Percentiles rank a stretch among this genome's conserved stretches.
phyloP scores from a whole-genome alignment of 2,329 filamentous ascomycete species.

The Arthrobotrys sinensis region DNA sequence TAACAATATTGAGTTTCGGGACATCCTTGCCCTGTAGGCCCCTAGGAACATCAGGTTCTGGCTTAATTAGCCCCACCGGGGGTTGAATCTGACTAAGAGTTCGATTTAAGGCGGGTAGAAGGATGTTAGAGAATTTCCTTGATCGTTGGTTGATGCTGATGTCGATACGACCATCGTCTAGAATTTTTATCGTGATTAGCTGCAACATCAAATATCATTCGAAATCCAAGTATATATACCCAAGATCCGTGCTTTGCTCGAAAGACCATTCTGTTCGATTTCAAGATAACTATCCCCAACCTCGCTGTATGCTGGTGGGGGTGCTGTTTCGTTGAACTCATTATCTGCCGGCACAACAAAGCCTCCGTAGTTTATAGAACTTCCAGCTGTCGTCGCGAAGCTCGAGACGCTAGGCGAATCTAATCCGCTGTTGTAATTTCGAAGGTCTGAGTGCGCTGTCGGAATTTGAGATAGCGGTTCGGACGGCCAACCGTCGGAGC shows the following conservation, averaged over 20 bases:
- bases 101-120: slow-evolving; percentile 74
- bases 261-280: slow-evolving; percentile 67
- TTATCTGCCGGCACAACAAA: slow-evolving; percentile 7
- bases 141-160: slow-evolving; percentile 84
- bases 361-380: slow-evolving; percentile 29
- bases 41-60: slow-evolving; percentile 48
- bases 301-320: slow-evolving; percentile 68
- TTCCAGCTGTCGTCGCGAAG: slow-evolving; percentile 19
- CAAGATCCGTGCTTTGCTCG: slow-evolving; percentile 67
- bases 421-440: slow-evolving; percentile 50
- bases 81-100: slow-evolving; percentile 41
- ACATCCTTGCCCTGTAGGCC: slow-evolving; percentile 57
- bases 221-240: slow-evolving; percentile 44
- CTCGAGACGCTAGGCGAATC: slow-evolving; percentile 18
- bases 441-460: slow-evolving; percentile 47
- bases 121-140: slow-evolving; percentile 76
- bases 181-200: neutral
- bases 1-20: slow-evolving; percentile 78
- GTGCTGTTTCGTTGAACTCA: slow-evolving; percentile 64
- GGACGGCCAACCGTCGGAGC: slow-evolving; percentile 49
- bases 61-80: slow-evolving; percentile 1
- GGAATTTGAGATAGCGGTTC: slow-evolving; percentile 57
- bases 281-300: slow-evolving; percentile 65
- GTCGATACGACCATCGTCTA: slow-evolving; percentile 82
- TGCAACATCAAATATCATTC: neutral